These are phyloP conservation scores for Diaporthe australafricana DNA, from an alignment of 2,329 filamentous ascomycete species.

Conservation along the genomic window DNA sequence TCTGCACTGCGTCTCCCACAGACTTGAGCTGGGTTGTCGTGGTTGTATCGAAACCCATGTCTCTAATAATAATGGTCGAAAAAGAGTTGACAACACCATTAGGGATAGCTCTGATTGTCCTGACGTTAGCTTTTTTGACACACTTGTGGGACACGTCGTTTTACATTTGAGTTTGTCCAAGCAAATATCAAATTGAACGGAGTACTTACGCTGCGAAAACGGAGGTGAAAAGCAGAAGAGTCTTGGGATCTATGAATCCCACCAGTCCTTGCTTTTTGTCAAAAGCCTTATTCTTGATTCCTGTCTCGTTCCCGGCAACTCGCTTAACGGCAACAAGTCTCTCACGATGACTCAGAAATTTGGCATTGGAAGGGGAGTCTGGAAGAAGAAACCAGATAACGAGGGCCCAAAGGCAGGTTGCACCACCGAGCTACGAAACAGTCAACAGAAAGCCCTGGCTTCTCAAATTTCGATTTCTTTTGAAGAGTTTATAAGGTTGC, in stretches of 20 bases:
- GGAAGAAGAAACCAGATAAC: background rate
- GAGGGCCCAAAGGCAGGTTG: background rate
- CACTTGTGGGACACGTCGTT: too few species aligned
- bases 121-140: too few species aligned
- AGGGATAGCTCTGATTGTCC: background rate
- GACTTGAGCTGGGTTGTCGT: conserved; percentile 50
- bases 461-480: too few species aligned
- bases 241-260: background rate
- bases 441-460: too few species aligned
- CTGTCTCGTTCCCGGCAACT: background rate
- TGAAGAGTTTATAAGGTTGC: too few species aligned
- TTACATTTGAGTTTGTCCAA: too few species aligned
- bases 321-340: background rate
- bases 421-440: background rate
- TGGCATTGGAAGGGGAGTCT: background rate
- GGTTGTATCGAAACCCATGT: conserved; percentile 48
- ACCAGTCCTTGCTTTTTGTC: background rate
- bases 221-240: background rate
- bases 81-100: background rate
- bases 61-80: background rate
- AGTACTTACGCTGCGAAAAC: background rate
- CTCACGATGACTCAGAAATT: background rate
- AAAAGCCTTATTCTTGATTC: background rate
- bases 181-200: too few species aligned
- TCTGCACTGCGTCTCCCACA: conserved; percentile 51